Evolutionary conservation across 2,329 filamentous ascomycete genomes (phyloP), one percentile per base, ranked within the genome.

Genomic region (Helminthosporium solani): DNA sequence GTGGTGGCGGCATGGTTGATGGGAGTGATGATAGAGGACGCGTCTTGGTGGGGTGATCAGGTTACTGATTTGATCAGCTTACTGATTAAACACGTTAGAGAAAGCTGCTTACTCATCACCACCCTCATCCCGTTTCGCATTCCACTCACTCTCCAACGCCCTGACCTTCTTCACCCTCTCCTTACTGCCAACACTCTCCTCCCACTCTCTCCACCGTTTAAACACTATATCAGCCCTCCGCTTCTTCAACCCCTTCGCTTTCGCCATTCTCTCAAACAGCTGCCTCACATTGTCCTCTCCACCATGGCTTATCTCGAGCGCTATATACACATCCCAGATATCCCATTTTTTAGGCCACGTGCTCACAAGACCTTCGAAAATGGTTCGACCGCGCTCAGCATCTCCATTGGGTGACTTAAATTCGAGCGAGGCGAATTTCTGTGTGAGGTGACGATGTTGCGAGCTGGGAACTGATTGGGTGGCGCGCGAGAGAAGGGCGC

Each of bases 341-440:
- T 96, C 90, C 49, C 90, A 83, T 68, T 90, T 88, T 76, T 95
- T 95, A 36, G 90, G 89, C 75, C 86, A 96, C 3, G 87, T 86
- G 28, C 83, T 81, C 7, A 99, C 78, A 7, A 99, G 78, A 31
- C 86, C 87, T 70, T 96, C 92, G 61, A 97, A 97, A 64, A 97
- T 86, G 20, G 95, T 99, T 15, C 95, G 86, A 8, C 94, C 94
- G 47, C 89, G 88, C 73, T 99, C 95, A 2, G 90, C 77, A 60
- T 95, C 88, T 44, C 91, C 91, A 60, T 87, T 83, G 7, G 83
- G 71, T 9, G 88, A 92, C 54, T 85, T 86, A 79, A 95, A 99
- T 71, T 99, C 94, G 18, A 99, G 81, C 15, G 88, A 86, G 0
- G 88, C 94, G 67, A 99, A 96, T 57, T 92, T 91, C 60, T 87